Conservation (phyloP, 1,284 basidiomycete genomes). For the Pholiota adiposa region DNA sequence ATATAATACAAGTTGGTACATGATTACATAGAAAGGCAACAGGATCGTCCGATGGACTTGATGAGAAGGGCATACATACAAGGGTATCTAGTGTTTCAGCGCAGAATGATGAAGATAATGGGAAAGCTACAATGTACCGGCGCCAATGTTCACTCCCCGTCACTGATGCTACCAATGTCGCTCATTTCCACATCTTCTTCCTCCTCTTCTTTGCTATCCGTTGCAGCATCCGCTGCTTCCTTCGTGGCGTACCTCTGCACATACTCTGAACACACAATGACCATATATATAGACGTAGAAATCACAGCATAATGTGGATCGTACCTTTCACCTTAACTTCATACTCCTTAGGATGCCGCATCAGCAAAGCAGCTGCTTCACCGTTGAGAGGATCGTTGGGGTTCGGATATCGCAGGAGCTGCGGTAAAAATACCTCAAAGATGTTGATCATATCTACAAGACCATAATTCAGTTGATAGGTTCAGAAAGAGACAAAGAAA, state of each 20-base stretch:
- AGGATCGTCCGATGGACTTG: background rate
- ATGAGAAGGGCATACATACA: slow-evolving; percentile 7
- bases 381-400: slow-evolving; percentile 98
- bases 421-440: slow-evolving; percentile 97
- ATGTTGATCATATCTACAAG: slow-evolving; percentile 96
- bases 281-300: slow-evolving; percentile 1
- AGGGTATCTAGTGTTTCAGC: slow-evolving; percentile 15
- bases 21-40: slow-evolving; percentile 8
- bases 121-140: slow-evolving; percentile 13
- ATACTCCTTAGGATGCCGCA: slow-evolving; percentile 96
- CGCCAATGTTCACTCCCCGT: slow-evolving; percentile 52
- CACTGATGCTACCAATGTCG: slow-evolving; percentile 88
- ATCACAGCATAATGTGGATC: slow-evolving; percentile 21
- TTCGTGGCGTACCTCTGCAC: slow-evolving; percentile 86
- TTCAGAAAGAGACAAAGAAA: background rate
- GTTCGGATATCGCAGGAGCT: slow-evolving; percentile 96
- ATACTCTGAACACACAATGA: slow-evolving; percentile 63
- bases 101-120: slow-evolving; percentile 12
- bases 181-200: slow-evolving; percentile 90
- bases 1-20: slow-evolving; percentile 14
- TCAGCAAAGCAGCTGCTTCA: slow-evolving; percentile 94
- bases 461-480: background rate
- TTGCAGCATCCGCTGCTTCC: slow-evolving; percentile 74
- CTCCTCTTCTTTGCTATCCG: slow-evolving; percentile 63
- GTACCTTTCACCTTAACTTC: slow-evolving; percentile 89